Conservation (phyloP, 2,329 filamentous ascomycete genomes). For the Talaromyces sp. region DNA sequence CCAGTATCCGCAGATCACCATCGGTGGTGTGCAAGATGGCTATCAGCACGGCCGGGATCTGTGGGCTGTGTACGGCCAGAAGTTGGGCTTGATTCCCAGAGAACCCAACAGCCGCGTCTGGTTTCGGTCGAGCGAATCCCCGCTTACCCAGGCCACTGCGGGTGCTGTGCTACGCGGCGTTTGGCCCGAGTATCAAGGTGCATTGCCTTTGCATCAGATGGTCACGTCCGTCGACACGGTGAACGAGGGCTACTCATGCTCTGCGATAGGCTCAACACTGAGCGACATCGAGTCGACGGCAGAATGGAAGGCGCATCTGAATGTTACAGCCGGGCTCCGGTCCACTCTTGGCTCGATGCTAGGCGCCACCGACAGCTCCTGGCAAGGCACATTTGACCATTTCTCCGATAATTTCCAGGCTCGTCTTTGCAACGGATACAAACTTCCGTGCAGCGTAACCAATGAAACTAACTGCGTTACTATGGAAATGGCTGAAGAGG, state of each 20-base stretch:
- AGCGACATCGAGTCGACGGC: conserved; percentile 21
- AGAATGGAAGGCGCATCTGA: conserved; percentile 31
- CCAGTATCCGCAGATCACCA: conserved; percentile 35
- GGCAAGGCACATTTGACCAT: conserved; percentile 33
- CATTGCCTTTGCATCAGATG: conserved; percentile 34
- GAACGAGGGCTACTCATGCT: conserved; percentile 30
- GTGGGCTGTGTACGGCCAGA: conserved; percentile 25
- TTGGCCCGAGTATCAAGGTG: conserved; percentile 26
- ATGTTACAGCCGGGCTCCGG: conserved; percentile 25
- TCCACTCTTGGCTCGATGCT: conserved; percentile 25
- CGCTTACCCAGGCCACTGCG: conserved; percentile 31
- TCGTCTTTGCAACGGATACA: conserved; percentile 35
- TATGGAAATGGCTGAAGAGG: conserved; percentile 25
- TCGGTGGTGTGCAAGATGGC: conserved; percentile 33
- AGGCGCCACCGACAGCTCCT: conserved; percentile 21
- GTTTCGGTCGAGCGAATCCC: conserved; percentile 32
- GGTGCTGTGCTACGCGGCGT: conserved; percentile 34
- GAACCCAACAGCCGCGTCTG: conserved; percentile 24
- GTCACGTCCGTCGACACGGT: conserved; percentile 30
- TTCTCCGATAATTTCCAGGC: conserved; percentile 38
- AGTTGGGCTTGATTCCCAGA: conserved; percentile 25
- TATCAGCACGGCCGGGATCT: conserved; percentile 33
- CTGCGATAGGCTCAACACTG: conserved; percentile 19
- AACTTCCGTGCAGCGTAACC: conserved; percentile 25
- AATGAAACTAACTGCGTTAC: conserved; percentile 27